These are phyloP conservation scores for Chloranthus sessilifolius DNA, from an alignment of 164 flowering plant species.

Conservation along the genomic window DNA sequence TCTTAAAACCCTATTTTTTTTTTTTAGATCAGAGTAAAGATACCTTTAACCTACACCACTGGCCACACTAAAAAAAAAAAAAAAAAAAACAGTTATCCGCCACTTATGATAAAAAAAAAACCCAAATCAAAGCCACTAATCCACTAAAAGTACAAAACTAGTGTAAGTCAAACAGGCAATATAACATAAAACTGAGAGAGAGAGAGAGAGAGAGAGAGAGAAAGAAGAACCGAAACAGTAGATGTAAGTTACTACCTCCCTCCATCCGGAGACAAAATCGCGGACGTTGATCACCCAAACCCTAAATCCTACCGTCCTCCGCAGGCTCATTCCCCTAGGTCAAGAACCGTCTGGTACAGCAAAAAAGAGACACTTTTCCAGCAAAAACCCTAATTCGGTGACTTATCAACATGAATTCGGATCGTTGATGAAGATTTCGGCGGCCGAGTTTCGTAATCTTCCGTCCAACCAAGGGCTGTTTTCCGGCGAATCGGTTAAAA, in stretches of 20 bases:
- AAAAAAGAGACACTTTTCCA: not conserved
- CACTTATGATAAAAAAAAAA: no score
- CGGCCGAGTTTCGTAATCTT: not conserved
- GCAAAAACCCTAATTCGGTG: constrained; percentile 10
- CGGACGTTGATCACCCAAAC: constrained; percentile 31
- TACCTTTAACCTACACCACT: no score
- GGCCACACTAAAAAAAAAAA: no score
- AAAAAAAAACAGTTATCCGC: no score
- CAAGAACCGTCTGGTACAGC: constrained; percentile 8
- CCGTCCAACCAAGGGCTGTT: not conserved
- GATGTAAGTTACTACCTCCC: constrained; percentile 94
- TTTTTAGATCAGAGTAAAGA: no score
- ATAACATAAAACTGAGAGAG: no score
- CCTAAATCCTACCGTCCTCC: constrained; percentile 43
- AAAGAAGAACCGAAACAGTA: no score
- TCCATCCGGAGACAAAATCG: constrained; percentile 90
- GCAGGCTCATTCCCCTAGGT: constrained; percentile 35
- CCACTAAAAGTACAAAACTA: no score
- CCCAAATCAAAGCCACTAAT: no score
- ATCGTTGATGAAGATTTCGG: not conserved
- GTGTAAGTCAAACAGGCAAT: no score
- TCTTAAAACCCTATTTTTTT: no score
- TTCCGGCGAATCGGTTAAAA: not conserved
- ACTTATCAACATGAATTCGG: constrained; percentile 11
- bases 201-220: no score